Base-by-base conservation (phyloP, 2,329 filamentous ascomycete genomes). In the Nothomitra cinnamomea region DNA sequence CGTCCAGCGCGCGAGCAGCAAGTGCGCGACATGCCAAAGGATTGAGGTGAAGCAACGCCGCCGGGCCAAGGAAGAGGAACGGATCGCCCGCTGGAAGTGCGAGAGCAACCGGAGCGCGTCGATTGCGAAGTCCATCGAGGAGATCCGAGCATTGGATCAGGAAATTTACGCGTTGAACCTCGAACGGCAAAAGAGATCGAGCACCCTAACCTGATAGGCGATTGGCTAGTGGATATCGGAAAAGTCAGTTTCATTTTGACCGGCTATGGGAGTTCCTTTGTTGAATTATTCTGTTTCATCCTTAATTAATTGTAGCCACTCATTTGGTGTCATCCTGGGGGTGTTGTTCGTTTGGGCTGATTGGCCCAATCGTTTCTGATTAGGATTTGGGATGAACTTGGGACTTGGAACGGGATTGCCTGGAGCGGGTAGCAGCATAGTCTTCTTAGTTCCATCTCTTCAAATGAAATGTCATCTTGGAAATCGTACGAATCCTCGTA, bases 11-110 rank as follows among this genome's bases (percentile, higher is more conserved):
- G 74, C 83, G 53, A 61, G 67, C 43, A 77, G 78, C 54, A 78
- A 79, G 61, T 96, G 90, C 74, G 86, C 85, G 65, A 75, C 88
- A 58, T 96, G 90, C 71, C 82, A 87, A 63, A 88, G 92, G 69
- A 87, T 89, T 60, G 83, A 88, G 64, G 89, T 85, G 69, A 95
- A 95, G 71, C 71, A 77, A 63, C 80, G 87, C 54, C 81, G 85
- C 58, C 77, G 81, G 63, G 72, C 74, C 63, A 87, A 87, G 69
- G 86, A 94, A 73, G 66, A 75, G 48, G 77, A 80, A 55, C 84
- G 89, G 62, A 77, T 94, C 63, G 70, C 75, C 59, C 82, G 88
- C 56, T 95, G 88, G 88, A 72, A 75, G 62, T 74, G 73, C 49
- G 86, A 92, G 67, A 83, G 83, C 43, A 66, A 66, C 60, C 76